phyloP scores from a whole-genome alignment of 306 rosid species.

The Cucurbita ficifolia region DNA sequence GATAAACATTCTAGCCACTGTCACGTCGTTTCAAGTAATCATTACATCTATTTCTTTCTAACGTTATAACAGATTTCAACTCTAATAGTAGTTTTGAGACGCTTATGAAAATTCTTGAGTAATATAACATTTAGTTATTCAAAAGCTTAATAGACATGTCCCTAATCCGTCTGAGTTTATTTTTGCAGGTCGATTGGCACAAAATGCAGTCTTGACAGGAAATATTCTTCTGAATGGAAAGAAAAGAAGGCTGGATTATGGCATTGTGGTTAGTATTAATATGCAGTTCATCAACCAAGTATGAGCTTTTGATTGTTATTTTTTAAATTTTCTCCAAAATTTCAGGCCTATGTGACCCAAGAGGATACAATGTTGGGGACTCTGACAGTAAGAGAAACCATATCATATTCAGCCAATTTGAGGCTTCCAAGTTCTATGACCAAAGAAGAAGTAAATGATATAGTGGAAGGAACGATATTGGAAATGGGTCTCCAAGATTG shows the following conservation, averaged over 20 bases:
- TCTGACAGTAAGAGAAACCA: conserved; percentile 69
- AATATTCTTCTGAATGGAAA: conserved; percentile 65
- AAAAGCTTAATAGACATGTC: neutral
- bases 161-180: neutral
- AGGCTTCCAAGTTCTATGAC: conserved; percentile 49
- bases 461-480: conserved; percentile 42
- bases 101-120: too few species aligned
- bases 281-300: neutral
- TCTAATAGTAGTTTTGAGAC: too few species aligned
- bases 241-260: conserved; percentile 46
- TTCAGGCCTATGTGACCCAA: conserved; percentile 86
- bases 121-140: neutral
- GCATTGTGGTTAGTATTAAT: conserved; percentile 45
- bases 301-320: neutral
- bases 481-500: conserved; percentile 90
- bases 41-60: too few species aligned
- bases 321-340: neutral
- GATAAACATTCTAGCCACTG: too few species aligned
- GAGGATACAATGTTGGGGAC: conserved; percentile 77
- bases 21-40: too few species aligned
- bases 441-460: conserved; percentile 43
- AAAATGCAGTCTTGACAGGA: conserved; percentile 73
- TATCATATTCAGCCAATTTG: conserved; percentile 64
- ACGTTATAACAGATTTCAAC: too few species aligned
- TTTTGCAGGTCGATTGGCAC: conserved; percentile 63